Conservation (phyloP, 139 green algal species). For the Spirogloea muscicola region DNA sequence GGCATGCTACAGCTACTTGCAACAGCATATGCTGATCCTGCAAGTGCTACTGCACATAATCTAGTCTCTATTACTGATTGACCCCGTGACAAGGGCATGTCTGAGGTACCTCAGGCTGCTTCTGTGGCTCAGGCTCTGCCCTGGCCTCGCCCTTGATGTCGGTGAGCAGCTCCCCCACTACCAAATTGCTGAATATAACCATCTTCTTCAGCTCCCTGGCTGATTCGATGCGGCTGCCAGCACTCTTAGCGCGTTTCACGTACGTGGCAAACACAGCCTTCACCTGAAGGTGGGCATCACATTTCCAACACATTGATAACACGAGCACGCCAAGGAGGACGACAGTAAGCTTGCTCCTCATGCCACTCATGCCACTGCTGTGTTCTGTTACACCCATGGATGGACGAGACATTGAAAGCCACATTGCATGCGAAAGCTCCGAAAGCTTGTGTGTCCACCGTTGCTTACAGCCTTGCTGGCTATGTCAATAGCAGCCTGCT, state of each 20-base stretch:
- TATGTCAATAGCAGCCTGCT: conserved; percentile 49
- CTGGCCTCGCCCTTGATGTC: conserved; percentile 54
- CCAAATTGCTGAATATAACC: conserved; percentile 87
- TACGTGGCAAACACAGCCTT: conserved; percentile 56
- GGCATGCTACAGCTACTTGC: not conserved
- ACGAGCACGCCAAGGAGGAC: not conserved
- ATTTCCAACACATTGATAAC: conserved; percentile 12
- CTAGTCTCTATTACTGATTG: too few relatives aligned
- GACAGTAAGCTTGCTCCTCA: not conserved
- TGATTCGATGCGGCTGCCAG: conserved; percentile 61
- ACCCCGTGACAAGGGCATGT: too few relatives aligned
- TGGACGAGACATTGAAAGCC: not conserved
- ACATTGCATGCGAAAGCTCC: not conserved
- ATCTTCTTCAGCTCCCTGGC: conserved; percentile 86
- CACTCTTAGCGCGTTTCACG: conserved; percentile 57
- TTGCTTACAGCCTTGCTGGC: conserved; percentile 18
- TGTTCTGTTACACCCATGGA: not conserved
- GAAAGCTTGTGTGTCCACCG: not conserved
- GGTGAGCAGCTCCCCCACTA: conserved; percentile 80
- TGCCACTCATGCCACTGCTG: not conserved
- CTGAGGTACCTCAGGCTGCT: conserved; percentile 41
- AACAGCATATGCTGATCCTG: not conserved
- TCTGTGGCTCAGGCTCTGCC: conserved; percentile 42
- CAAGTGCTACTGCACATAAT: too few relatives aligned
- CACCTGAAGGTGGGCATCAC: conserved; percentile 32